A percentile compares a stretch with the other conserved stretches of the same genome.
Conservation (phyloP, 139 green algal species). For the Gonium pectorale region DNA sequence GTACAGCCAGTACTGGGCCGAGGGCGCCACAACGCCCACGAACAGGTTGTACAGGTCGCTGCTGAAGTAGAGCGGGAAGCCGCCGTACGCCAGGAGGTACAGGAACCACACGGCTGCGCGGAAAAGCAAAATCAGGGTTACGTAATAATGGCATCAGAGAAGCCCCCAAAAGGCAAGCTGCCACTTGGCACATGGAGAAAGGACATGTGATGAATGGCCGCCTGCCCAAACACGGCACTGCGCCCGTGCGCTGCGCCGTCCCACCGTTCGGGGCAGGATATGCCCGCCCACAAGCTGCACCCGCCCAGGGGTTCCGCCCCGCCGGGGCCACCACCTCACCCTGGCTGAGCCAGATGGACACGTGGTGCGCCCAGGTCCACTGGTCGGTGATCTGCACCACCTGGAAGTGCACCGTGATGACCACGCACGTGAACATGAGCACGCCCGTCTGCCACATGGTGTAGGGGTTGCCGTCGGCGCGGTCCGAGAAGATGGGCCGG, state of each 20-base stretch:
- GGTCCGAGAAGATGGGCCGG: neutral
- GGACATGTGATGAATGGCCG: no score
- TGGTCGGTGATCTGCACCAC: slow-evolving; percentile 58
- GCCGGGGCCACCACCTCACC: slow-evolving; percentile 49
- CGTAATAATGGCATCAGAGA: no score
- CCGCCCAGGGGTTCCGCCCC: neutral
- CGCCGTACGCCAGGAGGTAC: slow-evolving; percentile 75
- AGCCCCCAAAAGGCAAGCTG: no score
- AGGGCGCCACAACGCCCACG: slow-evolving; percentile 54
- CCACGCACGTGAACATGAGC: slow-evolving; percentile 73
- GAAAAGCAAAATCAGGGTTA: no score
- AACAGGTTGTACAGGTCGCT: slow-evolving; percentile 73
- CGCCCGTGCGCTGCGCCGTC: no score
- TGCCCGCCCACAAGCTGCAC: no score
- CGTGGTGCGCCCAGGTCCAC: slow-evolving; percentile 79
- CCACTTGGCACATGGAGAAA: no score
- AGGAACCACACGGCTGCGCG: slow-evolving; percentile 77
- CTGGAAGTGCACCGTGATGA: slow-evolving; percentile 81
- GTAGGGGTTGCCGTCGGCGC: slow-evolving; percentile 46
- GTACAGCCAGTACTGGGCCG: slow-evolving; percentile 73
- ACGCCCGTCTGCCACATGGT: slow-evolving; percentile 68
- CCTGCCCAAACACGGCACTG: no score
- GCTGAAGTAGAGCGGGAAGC: slow-evolving; percentile 64
- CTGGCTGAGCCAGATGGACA: slow-evolving; percentile 70
- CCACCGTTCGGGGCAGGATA: no score